Conservation (phyloP, 2,329 filamentous ascomycete genomes). For the Fusarium chuoi region DNA sequence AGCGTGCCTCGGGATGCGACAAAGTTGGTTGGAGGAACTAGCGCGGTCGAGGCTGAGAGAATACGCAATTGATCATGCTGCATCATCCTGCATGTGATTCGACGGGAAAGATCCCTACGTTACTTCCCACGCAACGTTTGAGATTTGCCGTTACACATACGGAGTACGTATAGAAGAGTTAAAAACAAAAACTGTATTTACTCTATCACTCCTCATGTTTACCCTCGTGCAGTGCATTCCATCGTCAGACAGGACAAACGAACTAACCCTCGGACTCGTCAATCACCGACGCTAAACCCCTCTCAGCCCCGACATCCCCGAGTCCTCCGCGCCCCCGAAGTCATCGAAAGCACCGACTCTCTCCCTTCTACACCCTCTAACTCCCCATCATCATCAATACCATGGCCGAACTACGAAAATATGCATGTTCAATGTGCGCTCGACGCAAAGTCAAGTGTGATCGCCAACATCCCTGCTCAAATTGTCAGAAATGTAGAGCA, state of each 20-base stretch:
- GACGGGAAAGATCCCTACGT: background rate
- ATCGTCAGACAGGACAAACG: background rate
- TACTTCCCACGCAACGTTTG: background rate
- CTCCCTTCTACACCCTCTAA: background rate
- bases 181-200: too few relatives aligned
- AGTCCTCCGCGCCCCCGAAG: background rate
- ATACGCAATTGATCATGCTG: background rate
- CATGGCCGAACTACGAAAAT: background rate
- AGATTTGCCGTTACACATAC: background rate
- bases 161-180: background rate
- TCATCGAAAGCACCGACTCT: background rate
- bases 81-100: background rate
- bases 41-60: background rate
- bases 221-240: too few relatives aligned
- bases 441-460: conserved; percentile 51
- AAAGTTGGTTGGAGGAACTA: background rate
- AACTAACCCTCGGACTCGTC: background rate
- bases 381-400: background rate
- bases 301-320: background rate
- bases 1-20: background rate
- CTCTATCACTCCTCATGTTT: too few relatives aligned
- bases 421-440: conserved; percentile 35
- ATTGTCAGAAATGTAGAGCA: conserved; percentile 52
- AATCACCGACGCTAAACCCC: background rate
- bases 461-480: conserved; percentile 53